Base-by-base conservation (phyloP, 2,329 filamentous ascomycete species). In the Tolypocladium album region DNA sequence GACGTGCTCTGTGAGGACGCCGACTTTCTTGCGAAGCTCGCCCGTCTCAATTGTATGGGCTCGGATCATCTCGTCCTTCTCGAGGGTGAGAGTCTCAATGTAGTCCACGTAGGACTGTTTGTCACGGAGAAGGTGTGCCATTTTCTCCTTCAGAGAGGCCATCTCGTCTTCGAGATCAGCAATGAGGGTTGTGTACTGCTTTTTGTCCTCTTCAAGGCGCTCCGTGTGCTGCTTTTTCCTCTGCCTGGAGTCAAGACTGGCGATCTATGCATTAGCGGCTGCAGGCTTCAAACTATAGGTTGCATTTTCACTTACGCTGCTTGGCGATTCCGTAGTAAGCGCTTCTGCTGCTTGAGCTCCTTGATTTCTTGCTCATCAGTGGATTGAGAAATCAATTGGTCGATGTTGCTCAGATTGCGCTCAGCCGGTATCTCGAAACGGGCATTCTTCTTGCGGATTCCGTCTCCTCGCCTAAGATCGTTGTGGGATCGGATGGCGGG, bases 211-310 rank as follows among this genome's bases (percentile, higher is more conserved):
- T 75, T 97, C 94, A 55, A 97, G 85, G 68, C 94, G 88, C 78
- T 97, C 94, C 40, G 94, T 97, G 78, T 97, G 93, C 77, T 91
- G 89, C 84, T 97, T 97, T 83, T 97, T 99, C 68, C 94, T 88
- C 75, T 97, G 93, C 66, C 94, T 87, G 53, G 94, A 97, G 77
- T 97, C 93, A 68, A 99, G 88, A 66, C 91, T 96, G 2, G 9
- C 5, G 31, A 7, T 13, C 31, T 15, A n/a, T 22, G 20, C 31
- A 38, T 55, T 22, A 55, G 31, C 31, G 20, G 20, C 9, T 22
- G 31, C 7, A 13, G 36, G 22, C 20, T 55, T 34, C 5, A 55
- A 15, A 15, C 20, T 22, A 5, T 8, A 22, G 50, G 4, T 31
- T 38, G 27, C 11, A 59, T n/a, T n/a, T 57, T 8, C 59, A 67